These are phyloP conservation scores for Bauhinia variegata DNA, from an alignment of 306 rosid species.

Conservation along the genomic window DNA sequence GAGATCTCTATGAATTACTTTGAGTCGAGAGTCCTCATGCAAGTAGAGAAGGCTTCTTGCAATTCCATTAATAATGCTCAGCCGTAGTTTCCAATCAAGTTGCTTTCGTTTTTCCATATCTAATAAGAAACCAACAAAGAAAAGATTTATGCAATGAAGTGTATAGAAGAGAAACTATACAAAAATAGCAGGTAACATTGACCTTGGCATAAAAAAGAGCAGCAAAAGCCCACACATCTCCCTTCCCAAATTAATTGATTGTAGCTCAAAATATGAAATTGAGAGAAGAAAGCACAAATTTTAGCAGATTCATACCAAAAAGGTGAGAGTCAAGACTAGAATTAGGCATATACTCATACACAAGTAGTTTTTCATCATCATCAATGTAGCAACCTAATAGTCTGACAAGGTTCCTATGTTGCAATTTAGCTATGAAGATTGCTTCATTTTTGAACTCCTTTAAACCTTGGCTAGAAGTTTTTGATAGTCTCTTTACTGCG, in stretches of 20 bases:
- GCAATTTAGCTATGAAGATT: too few species aligned
- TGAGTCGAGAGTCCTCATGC: slow-evolving; percentile 38
- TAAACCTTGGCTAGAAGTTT: slow-evolving; percentile 44
- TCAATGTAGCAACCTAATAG: slow-evolving; percentile 48
- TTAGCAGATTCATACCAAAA: slow-evolving; percentile 48
- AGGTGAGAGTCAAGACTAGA: too few species aligned
- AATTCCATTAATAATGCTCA: slow-evolving; percentile 34
- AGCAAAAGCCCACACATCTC: too few species aligned
- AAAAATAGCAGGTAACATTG: too few species aligned
- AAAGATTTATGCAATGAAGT: not conserved
- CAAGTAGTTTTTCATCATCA: slow-evolving; percentile 41
- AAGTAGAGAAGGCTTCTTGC: slow-evolving; percentile 40
- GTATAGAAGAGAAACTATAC: not conserved
- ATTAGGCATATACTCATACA: too few species aligned
- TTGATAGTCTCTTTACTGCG: slow-evolving; percentile 50
- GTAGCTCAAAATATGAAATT: too few species aligned
- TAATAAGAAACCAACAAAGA: not conserved
- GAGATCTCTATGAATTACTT: slow-evolving; percentile 40
- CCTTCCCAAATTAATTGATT: too few species aligned
- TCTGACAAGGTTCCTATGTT: too few species aligned
- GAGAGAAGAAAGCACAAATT: slow-evolving; percentile 38
- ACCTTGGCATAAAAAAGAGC: too few species aligned
- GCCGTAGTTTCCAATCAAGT: slow-evolving; percentile 27
- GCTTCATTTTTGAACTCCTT: slow-evolving; percentile 46
- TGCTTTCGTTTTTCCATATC: slow-evolving; percentile 28